Evolutionary conservation across 805 yeast genomes (phyloP).

Genomic region (Tetrapisispora iriomotensis): DNA sequence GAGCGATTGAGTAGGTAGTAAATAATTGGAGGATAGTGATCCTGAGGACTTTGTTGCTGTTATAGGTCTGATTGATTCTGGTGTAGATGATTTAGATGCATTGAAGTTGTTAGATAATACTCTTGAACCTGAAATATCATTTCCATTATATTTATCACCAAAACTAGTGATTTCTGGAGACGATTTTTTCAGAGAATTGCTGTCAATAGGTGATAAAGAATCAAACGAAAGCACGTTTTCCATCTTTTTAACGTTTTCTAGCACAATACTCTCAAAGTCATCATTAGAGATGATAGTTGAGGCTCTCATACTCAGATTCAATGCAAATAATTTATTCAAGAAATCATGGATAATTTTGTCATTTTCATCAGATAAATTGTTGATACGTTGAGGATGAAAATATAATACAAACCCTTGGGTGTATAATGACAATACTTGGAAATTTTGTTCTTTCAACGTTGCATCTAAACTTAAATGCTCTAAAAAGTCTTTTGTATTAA

Average conservation of each 20-base stretch:
- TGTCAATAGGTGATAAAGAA: no score
- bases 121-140: no score
- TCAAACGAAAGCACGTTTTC: neutral
- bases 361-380: conserved; percentile 13
- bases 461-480: conserved; percentile 15
- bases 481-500: conserved; percentile 23
- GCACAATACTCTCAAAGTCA: neutral
- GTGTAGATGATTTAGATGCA: no score
- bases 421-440: conserved; percentile 20
- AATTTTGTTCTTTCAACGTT: conserved; percentile 7
- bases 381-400: conserved; percentile 15
- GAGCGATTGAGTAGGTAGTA: no score
- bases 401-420: conserved; percentile 29
- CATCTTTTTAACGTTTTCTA: neutral
- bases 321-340: conserved; percentile 17
- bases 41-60: no score
- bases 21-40: no score
- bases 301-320: neutral
- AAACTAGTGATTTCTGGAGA: neutral
- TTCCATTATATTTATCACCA: neutral
- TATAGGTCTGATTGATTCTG: no score
- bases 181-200: no score
- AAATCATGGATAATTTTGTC: conserved; percentile 13
- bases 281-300: conserved; percentile 3
- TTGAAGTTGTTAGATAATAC: no score